Percentiles rank a stretch among this genome's conserved stretches.
These are phyloP conservation scores for Didymella keratinophila DNA, from an alignment of 2,329 filamentous ascomycete genomes.

Conservation along the genomic window DNA sequence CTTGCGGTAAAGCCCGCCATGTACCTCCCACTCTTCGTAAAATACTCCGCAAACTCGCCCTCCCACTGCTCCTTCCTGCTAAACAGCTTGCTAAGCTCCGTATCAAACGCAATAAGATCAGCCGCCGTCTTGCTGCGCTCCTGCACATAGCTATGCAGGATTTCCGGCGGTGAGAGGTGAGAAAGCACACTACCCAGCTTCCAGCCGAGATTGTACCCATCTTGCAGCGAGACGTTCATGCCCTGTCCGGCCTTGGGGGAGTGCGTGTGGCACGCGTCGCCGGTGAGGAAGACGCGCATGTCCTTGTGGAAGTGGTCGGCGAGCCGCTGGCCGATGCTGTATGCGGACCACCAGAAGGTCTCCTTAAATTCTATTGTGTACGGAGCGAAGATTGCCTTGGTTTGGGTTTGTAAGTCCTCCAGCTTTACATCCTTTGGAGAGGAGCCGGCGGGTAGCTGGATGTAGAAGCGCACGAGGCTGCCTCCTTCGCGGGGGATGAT, in stretches of 20 bases:
- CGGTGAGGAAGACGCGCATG: conserved; percentile 71
- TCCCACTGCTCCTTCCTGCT: conserved; percentile 55
- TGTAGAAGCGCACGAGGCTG: conserved; percentile 68
- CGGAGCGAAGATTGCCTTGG: conserved; percentile 62
- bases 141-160: conserved; percentile 68
- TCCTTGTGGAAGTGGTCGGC: conserved; percentile 73
- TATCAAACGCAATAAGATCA: conserved; percentile 69
- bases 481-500: conserved; percentile 64
- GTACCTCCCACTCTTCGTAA: conserved; percentile 65
- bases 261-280: conserved; percentile 74
- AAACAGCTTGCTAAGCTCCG: conserved; percentile 61
- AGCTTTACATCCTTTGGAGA: conserved; percentile 62
- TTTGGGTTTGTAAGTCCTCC: conserved; percentile 61
- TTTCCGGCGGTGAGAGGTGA: conserved; percentile 61
- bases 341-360: conserved; percentile 76
- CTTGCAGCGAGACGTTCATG: conserved; percentile 68
- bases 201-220: conserved; percentile 66
- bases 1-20: conserved; percentile 66
- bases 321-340: conserved; percentile 74
- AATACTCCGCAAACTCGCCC: conserved; percentile 64
- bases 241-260: conserved; percentile 76
- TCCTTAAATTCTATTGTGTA: conserved; percentile 63
- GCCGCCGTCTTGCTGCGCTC: conserved; percentile 59
- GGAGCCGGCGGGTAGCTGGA: conserved; percentile 62
- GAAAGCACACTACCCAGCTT: conserved; percentile 56